Evolutionary conservation across 2,329 filamentous ascomycete genomes (phyloP), one percentile per base, ranked within the genome.

Genomic region (Fusarium sp.): DNA sequence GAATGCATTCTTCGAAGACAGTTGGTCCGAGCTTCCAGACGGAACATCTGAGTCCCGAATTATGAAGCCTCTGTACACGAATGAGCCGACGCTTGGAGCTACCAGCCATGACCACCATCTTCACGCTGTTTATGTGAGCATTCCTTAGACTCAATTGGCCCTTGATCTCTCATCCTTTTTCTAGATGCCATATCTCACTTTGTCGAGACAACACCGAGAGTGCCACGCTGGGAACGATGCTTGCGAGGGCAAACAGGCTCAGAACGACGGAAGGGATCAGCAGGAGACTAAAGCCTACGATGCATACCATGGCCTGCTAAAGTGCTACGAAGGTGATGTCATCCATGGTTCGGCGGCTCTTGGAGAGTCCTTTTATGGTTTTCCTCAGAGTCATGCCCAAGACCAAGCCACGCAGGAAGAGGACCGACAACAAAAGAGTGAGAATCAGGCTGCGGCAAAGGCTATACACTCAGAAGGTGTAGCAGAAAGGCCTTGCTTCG

Each of bases 111-210:
- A 42, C 11, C 40, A 13, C 6, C 14, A 8, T 42, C 40, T 42
- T 42, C 40, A 14, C 13, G 20, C 40, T 0, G 13, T 14, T 14
- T 42, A 42, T 42, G 40, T 42, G 40, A 42, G 40, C 7, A 42
- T 22, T 7, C 6, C 13, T 8, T 7, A 2, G 3, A 13, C 5
- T 7, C 6, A 7, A 3, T 2, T 3, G 7, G 5, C 20, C 6
- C 11, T 42, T 42, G 40, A 14, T 14, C 14, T 42, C 40, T 42
- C 11, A 42, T 22, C 8, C 14, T 14, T 13, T 13, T 2, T 22
- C 11, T 14, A 42, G 40, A 42, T 14, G 13, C 40, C 40, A 2
- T 42, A 42, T 14, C 2, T 42, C 11, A 4, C 11, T 6, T 42
- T 42, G n/a, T 22, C 40, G 7, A 42, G 11, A 42, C 40, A 42